Evolutionary conservation across 768 basidiomycete genomes (phyloP).

Genomic region (Hortiboletus campestris): DNA sequence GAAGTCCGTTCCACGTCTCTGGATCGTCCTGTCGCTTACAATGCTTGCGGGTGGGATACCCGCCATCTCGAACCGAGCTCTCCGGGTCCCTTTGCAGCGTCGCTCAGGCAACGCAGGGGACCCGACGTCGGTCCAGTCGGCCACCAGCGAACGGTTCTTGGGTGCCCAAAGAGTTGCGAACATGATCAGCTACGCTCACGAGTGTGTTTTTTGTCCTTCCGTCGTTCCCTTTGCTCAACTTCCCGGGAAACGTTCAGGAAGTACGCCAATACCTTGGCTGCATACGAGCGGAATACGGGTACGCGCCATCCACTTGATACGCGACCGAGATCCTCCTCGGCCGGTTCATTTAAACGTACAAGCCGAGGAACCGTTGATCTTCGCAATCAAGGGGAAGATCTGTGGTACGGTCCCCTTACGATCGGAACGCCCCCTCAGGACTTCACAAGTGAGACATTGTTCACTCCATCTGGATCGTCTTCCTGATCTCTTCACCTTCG

Average conservation of each 20-base stretch:
- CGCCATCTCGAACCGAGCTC: not conserved
- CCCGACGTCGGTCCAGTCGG: not conserved
- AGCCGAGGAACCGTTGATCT: slow-evolving; percentile 25
- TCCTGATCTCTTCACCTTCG: not conserved
- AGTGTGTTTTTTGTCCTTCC: not conserved
- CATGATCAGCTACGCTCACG: slow-evolving; percentile 1
- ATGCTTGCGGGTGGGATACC: slow-evolving; percentile 8
- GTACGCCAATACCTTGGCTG: slow-evolving; percentile 38
- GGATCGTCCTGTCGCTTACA: not conserved
- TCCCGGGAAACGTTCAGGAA: slow-evolving; percentile 33
- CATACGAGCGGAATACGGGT: slow-evolving; percentile 44
- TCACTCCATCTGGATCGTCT: not conserved
- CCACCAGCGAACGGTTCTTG: not conserved
- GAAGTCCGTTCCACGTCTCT: slow-evolving; percentile 1
- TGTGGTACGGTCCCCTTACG: slow-evolving; percentile 42
- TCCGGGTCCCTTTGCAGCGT: slow-evolving; percentile 9
- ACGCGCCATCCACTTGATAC: slow-evolving; percentile 27
- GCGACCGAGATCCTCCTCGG: slow-evolving; percentile 2
- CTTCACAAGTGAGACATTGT: slow-evolving; percentile 34
- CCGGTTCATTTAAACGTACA: slow-evolving; percentile 6
- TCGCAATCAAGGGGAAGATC: slow-evolving; percentile 23
- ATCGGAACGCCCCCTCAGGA: slow-evolving; percentile 45
- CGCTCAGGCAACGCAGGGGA: not conserved
- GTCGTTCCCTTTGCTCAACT: not conserved
- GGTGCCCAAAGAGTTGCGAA: not conserved